These are phyloP conservation scores for Podospora appendiculata DNA, from an alignment of 495 filamentous ascomycete genomes.

Conservation along the genomic window DNA sequence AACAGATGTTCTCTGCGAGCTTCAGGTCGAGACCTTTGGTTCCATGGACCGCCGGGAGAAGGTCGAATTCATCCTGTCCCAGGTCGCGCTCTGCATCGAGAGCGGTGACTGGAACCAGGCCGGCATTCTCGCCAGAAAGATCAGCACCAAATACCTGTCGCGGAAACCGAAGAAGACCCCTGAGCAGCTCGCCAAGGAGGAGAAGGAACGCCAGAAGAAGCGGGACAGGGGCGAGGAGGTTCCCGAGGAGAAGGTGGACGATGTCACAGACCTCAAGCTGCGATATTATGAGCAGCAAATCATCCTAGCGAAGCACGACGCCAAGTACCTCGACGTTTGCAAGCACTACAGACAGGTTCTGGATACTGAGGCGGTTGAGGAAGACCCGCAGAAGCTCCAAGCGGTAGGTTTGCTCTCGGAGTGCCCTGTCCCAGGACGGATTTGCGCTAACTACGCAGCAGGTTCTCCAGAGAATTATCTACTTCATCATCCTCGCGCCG, in stretches of 20 bases:
- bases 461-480: conserved; percentile 89
- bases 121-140: conserved; percentile 88
- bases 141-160: conserved; percentile 84
- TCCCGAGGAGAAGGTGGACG: conserved; percentile 70
- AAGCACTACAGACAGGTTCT: conserved; percentile 95
- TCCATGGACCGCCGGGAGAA: conserved; percentile 97
- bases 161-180: conserved; percentile 82
- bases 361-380: conserved; percentile 88
- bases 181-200: conserved; percentile 81
- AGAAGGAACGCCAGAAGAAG: conserved; percentile 74
- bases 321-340: conserved; percentile 93
- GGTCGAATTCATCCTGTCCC: conserved; percentile 95
- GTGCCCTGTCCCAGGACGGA: neutral
- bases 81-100: conserved; percentile 92
- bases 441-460: conserved; percentile 23
- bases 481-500: conserved; percentile 92
- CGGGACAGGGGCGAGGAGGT: conserved; percentile 71
- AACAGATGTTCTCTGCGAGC: conserved; percentile 87
- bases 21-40: conserved; percentile 97
- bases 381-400: conserved; percentile 75
- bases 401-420: conserved; percentile 51
- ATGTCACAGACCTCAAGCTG: conserved; percentile 93
- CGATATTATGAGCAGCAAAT: conserved; percentile 97
- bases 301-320: conserved; percentile 85
- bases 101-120: conserved; percentile 94